phyloP scores from a whole-genome alignment of 1,284 basidiomycete genomes.

The Pisolithus thermaeus region DNA sequence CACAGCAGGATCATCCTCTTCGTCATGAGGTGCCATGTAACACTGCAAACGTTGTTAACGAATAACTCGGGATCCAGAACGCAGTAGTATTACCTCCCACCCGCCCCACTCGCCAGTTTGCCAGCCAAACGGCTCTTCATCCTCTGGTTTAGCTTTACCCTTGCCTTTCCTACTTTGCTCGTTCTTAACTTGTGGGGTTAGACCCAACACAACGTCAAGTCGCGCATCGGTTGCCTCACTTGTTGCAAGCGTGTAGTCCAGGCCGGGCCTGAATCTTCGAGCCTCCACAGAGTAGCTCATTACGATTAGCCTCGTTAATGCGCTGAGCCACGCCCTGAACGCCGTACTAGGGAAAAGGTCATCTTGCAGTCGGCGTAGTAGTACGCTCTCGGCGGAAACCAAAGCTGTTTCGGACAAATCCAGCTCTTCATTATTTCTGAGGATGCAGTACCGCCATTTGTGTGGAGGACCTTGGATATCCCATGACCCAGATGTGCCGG shows the following conservation, averaged over 20 bases:
- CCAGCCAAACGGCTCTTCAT: constrained; percentile 52
- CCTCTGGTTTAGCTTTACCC: constrained; percentile 32
- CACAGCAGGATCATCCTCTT: constrained; percentile 90
- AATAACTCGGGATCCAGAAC: neutral
- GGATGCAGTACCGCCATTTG: constrained; percentile 86
- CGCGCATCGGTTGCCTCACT: constrained; percentile 80
- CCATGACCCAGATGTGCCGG: constrained; percentile 63
- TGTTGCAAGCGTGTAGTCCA: constrained; percentile 94
- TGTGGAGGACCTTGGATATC: constrained; percentile 82
- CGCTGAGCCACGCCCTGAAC: constrained; percentile 87
- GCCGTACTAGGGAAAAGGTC: constrained; percentile 77
- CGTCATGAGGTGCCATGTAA: constrained; percentile 91
- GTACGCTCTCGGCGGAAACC: constrained; percentile 46
- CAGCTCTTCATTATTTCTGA: constrained; percentile 33
- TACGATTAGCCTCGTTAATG: constrained; percentile 75
- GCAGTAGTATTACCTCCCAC: constrained; percentile 68
- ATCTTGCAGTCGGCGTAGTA: constrained; percentile 65
- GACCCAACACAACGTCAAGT: constrained; percentile 84
- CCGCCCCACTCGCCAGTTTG: constrained; percentile 81
- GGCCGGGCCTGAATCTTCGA: constrained; percentile 84
- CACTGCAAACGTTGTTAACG: constrained; percentile 45
- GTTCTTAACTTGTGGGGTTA: constrained; percentile 67
- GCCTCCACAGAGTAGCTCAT: constrained; percentile 72
- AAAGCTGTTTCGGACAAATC: constrained; percentile 41
- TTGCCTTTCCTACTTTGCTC: constrained; percentile 26